phyloP scores from a whole-genome alignment of 1,139 yeast species.

The Geotrichum bryndzae region DNA sequence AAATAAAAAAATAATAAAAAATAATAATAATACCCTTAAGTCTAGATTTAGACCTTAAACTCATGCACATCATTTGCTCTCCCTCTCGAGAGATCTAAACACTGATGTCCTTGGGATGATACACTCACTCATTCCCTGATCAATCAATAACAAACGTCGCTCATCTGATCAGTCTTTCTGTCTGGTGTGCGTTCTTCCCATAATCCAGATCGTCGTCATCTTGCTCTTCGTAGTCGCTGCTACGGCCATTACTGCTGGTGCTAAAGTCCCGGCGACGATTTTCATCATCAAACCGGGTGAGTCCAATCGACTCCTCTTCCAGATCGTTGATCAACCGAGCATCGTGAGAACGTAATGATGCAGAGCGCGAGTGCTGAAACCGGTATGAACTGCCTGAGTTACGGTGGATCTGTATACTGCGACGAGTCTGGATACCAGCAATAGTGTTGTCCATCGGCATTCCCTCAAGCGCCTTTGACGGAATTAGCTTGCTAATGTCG shows the following conservation, averaged over 20 bases:
- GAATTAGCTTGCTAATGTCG: conserved; percentile 43
- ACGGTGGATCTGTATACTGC: conserved; percentile 44
- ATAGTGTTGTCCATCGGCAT: conserved; percentile 83
- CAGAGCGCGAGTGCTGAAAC: conserved; percentile 31
- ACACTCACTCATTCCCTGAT: background rate
- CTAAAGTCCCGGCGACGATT: conserved; percentile 25
- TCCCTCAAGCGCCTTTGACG: conserved; percentile 59
- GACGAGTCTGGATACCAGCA: conserved; percentile 69
- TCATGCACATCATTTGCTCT: background rate
- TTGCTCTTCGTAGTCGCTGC: background rate
- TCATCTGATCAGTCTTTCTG: conserved; percentile 5
- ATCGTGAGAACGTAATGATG: conserved; percentile 30
- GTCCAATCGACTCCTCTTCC: conserved; percentile 33
- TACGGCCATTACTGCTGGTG: conserved; percentile 18
- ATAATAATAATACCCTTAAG: background rate
- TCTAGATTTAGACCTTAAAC: background rate
- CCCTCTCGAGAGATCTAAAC: background rate
- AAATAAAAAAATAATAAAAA: background rate
- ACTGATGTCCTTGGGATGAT: background rate
- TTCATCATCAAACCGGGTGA: conserved; percentile 33
- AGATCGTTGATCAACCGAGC: conserved; percentile 28
- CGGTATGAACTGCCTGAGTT: conserved; percentile 27
- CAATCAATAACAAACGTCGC: background rate
- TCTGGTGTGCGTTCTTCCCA: background rate
- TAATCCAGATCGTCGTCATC: conserved; percentile 2